Evolutionary conservation across 257 asterid species (phyloP).

Genomic region (Nicotiana benthamiana): DNA sequence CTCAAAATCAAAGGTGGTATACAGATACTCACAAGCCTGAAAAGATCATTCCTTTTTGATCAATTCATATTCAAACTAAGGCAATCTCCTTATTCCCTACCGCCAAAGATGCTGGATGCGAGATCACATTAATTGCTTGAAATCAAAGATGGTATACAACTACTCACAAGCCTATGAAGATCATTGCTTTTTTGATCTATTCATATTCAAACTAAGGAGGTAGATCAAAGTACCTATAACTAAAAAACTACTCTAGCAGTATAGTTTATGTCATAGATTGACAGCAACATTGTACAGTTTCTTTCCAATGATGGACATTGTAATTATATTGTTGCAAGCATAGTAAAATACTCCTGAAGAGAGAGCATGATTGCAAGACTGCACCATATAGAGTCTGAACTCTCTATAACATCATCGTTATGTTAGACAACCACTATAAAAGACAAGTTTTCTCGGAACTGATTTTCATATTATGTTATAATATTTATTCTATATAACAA

Average conservation of each 20-base stretch:
- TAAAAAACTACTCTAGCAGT: constrained; percentile 8
- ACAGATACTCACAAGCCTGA: not conserved
- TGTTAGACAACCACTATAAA: no score
- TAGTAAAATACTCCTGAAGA: not conserved
- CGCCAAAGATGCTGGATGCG: not conserved
- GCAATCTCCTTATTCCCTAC: not conserved
- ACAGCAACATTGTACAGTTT: constrained; percentile 7
- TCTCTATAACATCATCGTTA: no score
- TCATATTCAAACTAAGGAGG: not conserved
- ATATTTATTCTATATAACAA: no score
- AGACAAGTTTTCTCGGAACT: no score
- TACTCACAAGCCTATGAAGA: not conserved
- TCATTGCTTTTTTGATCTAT: not conserved
- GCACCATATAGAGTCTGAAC: not conserved
- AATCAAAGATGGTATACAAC: not conserved
- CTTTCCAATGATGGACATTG: not conserved
- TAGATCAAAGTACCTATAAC: constrained; percentile 4
- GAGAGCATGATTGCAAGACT: not conserved
- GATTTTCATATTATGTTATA: no score
- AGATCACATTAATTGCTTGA: not conserved
- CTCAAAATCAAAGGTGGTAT: not conserved
- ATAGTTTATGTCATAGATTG: constrained; percentile 6
- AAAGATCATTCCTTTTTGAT: not conserved
- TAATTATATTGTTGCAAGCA: not conserved
- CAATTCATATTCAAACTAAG: not conserved